phyloP scores from a whole-genome alignment of 352 stramenopile genomes.

The Phytophthora tubulina region DNA sequence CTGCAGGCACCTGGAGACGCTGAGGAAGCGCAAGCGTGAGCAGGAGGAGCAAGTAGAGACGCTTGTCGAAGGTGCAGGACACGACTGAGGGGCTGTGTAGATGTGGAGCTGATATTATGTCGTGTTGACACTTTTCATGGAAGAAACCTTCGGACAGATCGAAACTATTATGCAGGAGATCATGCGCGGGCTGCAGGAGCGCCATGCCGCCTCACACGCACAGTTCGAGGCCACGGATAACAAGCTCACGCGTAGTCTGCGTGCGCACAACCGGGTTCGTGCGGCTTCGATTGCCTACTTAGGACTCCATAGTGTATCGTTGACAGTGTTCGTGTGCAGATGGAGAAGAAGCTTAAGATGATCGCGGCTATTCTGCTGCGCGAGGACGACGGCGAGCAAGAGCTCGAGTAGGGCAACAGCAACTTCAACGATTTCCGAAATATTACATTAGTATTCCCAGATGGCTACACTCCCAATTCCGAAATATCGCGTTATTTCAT shows the following conservation, averaged over 20 bases:
- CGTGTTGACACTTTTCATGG: not conserved
- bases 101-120: slow-evolving; percentile 14
- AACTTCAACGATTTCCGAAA: slow-evolving; percentile 24
- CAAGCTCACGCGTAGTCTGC: slow-evolving; percentile 39
- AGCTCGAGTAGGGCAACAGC: slow-evolving; percentile 25
- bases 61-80: slow-evolving; percentile 55
- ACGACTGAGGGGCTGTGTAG: not conserved
- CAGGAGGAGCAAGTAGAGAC: slow-evolving; percentile 65
- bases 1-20: slow-evolving; percentile 43
- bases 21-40: slow-evolving; percentile 63
- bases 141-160: slow-evolving; percentile 56
- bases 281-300: not conserved
- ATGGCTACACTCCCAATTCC: slow-evolving; percentile 1
- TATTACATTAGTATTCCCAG: slow-evolving; percentile 17
- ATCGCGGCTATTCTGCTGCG: slow-evolving; percentile 55
- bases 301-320: not conserved
- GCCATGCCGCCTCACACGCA: slow-evolving; percentile 44
- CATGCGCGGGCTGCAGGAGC: slow-evolving; percentile 47
- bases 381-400: slow-evolving; percentile 43
- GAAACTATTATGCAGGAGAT: slow-evolving; percentile 57
- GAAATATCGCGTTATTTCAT: slow-evolving; percentile 25
- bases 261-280: slow-evolving; percentile 49
- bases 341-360: slow-evolving; percentile 68
- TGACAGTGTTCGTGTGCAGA: slow-evolving; percentile 29
- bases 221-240: slow-evolving; percentile 47